These are phyloP conservation scores for Erysimum cheiri DNA, from an alignment of 441 rosid genomes.

Conservation along the genomic window DNA sequence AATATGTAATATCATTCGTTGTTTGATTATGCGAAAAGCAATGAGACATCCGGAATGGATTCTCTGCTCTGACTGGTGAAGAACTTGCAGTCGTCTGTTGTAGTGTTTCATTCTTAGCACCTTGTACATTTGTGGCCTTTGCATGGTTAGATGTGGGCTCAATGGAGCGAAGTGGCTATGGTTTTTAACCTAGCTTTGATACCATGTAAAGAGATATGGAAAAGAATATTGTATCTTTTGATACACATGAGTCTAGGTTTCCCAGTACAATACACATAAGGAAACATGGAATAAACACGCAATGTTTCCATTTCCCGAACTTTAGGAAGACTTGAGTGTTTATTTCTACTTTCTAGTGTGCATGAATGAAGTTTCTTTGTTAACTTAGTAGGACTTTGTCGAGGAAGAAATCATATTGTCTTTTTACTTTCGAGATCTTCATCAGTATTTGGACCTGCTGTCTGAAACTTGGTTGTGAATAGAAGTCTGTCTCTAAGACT, in stretches of 20 bases:
- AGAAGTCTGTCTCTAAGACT: background rate
- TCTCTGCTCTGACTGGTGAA: background rate
- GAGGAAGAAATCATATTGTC: background rate
- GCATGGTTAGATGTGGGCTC: background rate
- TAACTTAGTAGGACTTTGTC: background rate
- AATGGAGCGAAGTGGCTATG: background rate
- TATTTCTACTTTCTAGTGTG: background rate
- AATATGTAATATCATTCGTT: background rate
- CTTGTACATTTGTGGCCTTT: background rate
- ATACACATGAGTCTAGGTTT: background rate
- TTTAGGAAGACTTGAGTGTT: conserved; percentile 9
- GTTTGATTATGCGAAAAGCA: background rate
- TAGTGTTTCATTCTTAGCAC: background rate
- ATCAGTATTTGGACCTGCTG: background rate
- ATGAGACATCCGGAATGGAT: background rate
- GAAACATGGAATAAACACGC: background rate
- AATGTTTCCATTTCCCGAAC: background rate
- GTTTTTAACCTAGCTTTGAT: conserved; percentile 2
- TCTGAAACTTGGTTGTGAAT: background rate
- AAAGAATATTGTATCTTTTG: conserved; percentile 2
- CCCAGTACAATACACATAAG: conserved; percentile 5
- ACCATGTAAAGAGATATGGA: conserved; percentile 18
- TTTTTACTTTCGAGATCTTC: background rate
- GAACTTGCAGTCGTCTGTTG: conserved; percentile 1
- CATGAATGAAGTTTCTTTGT: conserved; percentile 13